Conservation (phyloP, 768 basidiomycete genomes). For the Boletus edulis region DNA sequence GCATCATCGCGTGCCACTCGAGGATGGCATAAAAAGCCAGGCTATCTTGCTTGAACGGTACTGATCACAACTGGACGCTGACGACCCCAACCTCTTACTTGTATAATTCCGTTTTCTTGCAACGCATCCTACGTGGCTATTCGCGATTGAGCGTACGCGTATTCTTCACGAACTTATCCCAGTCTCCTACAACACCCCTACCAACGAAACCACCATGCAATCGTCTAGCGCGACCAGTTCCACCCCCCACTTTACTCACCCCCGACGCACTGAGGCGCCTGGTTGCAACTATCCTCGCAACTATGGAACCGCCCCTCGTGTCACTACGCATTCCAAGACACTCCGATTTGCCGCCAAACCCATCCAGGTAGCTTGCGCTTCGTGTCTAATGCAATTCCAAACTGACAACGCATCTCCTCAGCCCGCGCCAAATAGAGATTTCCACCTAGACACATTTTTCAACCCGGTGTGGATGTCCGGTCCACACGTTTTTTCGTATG, state of each 20-base stretch:
- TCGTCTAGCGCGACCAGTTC: neutral
- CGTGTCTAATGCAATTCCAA: neutral
- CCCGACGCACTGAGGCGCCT: neutral
- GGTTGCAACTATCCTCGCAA: neutral
- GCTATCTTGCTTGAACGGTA: neutral
- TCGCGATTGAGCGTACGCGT: neutral
- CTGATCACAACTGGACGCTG: neutral
- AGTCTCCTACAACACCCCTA: neutral
- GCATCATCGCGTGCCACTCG: slow-evolving; percentile 4
- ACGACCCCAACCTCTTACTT: neutral
- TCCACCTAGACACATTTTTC: slow-evolving; percentile 51
- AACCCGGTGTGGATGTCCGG: slow-evolving; percentile 35
- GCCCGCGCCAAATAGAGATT: slow-evolving; percentile 31
- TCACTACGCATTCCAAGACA: neutral
- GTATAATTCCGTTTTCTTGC: neutral
- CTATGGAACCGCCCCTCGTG: neutral
- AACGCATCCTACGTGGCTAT: neutral
- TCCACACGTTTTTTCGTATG: slow-evolving; percentile 21
- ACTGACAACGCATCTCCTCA: neutral
- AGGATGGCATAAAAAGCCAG: slow-evolving; percentile 9
- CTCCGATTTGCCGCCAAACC: neutral
- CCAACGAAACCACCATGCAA: neutral
- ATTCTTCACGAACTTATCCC: neutral
- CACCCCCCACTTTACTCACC: neutral
- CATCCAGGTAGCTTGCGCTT: neutral